Evolutionary conservation across 1,139 yeast species (phyloP), one percentile per base, ranked within the genome.

Genomic region (Geotrichum reessii): DNA sequence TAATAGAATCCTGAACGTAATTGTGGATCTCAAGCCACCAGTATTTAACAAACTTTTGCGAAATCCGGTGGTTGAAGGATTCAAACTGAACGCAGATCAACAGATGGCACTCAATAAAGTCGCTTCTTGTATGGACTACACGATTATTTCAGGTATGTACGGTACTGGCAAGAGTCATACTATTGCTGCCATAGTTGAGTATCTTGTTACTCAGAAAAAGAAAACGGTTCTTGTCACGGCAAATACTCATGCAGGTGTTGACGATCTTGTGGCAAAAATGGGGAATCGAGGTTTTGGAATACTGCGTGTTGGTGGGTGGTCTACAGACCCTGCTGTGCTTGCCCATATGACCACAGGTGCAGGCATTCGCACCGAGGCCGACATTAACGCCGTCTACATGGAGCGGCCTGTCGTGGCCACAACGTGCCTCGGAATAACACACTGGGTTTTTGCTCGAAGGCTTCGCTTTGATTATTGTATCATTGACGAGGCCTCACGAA

Each of bases 111-210:
- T 93, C 50, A 79, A 82, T 12, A 81, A 78, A 63, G 90, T 84
- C 0, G 69, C 90, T 56, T 71, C 78, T 21, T 80, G 95, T 0
- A 73, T 85, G 55, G 96, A 92, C 69, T 93, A 88, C 69, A 78
- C 93, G 1, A 76, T 93, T 63, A 81, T 93, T 40, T 74, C 92
- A 59, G 99, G 99, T 0, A 93, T 95, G 99, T 99, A 99, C 0
- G 99, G 99, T 1, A 93, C 99, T 0, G 99, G 99, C 17, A 93
- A 95, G 69, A 93, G 99, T 0, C 92, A 98, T 0, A 87, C 92
- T 0, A 89, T 93, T 61, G 89, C 95, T 0, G 85, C 86, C 52
- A 70, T 93, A 17, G 86, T 92, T 51, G 77, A 80, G 60, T 74
- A 80, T 47, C 72, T 93, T 42, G 87, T 86, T 0, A 71, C 72